phyloP scores from a whole-genome alignment of 2,329 filamentous ascomycete genomes.

The Bimuria novae-zelandiae region DNA sequence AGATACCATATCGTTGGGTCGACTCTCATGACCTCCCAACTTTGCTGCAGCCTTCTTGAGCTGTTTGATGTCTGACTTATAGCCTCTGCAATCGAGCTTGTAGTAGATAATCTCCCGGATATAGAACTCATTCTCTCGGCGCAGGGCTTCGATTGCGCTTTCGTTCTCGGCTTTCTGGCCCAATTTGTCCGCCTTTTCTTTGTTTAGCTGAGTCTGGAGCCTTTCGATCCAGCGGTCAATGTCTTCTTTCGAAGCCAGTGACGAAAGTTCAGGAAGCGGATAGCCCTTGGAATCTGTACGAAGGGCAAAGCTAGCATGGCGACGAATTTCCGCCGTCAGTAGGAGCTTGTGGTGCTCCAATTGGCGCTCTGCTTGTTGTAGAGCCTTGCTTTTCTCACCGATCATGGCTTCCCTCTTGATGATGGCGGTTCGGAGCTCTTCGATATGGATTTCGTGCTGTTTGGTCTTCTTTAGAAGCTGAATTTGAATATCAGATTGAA shows the following conservation, averaged over 20 bases:
- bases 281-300: constrained; percentile 24
- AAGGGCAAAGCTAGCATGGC: constrained; percentile 39
- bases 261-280: constrained; percentile 33
- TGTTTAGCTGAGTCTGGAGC: constrained; percentile 39
- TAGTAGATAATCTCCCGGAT: constrained; percentile 55
- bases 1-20: constrained; percentile 32
- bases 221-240: constrained; percentile 43
- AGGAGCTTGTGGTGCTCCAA: constrained; percentile 48
- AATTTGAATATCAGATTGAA: constrained; percentile 36
- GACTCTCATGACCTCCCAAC: constrained; percentile 28
- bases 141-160: constrained; percentile 34
- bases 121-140: constrained; percentile 49
- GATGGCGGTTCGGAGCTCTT: constrained; percentile 34
- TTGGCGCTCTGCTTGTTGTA: constrained; percentile 39
- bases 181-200: constrained; percentile 21
- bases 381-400: constrained; percentile 36
- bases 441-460: constrained; percentile 33
- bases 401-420: constrained; percentile 39
- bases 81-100: constrained; percentile 55
- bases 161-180: constrained; percentile 7
- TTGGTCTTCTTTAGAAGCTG: constrained; percentile 33
- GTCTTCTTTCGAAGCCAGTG: constrained; percentile 37
- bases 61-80: constrained; percentile 48
- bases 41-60: constrained; percentile 34
- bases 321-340: constrained; percentile 48